These are phyloP conservation scores for Nitzschia sp. DNA, from an alignment of 108 stramenopile species.

Conservation along the genomic window DNA sequence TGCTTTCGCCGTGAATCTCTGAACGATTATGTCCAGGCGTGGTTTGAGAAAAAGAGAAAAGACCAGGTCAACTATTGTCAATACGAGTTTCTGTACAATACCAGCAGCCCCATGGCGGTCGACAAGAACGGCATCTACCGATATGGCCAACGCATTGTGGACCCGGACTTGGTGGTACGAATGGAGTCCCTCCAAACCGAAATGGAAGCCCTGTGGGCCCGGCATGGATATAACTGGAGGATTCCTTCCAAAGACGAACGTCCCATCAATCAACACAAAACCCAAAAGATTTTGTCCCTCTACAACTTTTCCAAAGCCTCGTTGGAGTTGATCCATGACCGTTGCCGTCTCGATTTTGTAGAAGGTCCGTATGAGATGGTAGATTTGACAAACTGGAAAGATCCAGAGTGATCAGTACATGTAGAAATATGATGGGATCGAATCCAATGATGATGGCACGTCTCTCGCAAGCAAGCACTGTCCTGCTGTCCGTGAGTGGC, in stretches of 20 bases:
- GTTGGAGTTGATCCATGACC: background rate
- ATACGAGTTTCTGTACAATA: conserved; percentile 14
- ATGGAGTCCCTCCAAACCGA: conserved; percentile 6
- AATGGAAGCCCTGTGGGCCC: conserved; percentile 3
- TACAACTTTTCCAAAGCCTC: background rate
- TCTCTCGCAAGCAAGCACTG: no score
- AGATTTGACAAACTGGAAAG: conserved; percentile 1
- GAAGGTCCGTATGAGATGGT: conserved; percentile 11
- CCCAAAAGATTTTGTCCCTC: background rate
- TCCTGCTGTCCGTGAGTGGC: no score
- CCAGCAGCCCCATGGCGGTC: background rate
- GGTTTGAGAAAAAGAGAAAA: background rate
- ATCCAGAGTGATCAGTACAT: background rate
- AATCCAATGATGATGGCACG: background rate
- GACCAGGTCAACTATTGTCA: conserved; percentile 1
- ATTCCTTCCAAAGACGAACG: background rate
- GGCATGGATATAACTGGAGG: conserved; percentile 9
- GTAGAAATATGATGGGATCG: background rate
- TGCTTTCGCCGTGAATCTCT: background rate
- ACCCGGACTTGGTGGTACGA: conserved; percentile 1
- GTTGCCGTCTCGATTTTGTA: conserved; percentile 7
- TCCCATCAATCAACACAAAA: background rate
- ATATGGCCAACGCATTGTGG: background rate
- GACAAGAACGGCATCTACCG: background rate
- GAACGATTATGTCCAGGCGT: background rate